Percentiles rank a stretch among this genome's conserved stretches.
These are phyloP conservation scores for Emericellopsis atlantica DNA, from an alignment of 2,329 filamentous ascomycete species.

Conservation along the genomic window DNA sequence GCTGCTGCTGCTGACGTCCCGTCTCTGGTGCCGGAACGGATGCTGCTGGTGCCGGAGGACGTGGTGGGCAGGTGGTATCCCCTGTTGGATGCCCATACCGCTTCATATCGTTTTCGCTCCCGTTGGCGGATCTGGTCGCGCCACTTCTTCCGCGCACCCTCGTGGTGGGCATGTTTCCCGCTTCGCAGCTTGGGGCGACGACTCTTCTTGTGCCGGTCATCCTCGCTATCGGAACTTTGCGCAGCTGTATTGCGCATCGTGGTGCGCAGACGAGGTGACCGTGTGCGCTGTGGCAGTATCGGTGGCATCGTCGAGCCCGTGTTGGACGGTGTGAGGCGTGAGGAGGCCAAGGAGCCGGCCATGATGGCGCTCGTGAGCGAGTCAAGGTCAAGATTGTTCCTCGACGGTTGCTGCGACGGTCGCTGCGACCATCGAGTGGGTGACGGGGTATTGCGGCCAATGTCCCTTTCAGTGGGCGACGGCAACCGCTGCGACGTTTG, in stretches of 20 bases:
- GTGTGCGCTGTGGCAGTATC: constrained; percentile 27
- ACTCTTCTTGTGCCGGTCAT: constrained; percentile 27
- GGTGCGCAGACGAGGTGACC: constrained; percentile 44
- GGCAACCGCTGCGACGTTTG: constrained; percentile 5
- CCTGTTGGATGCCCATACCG: constrained; percentile 72
- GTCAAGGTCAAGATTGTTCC: constrained; percentile 30
- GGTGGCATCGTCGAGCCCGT: constrained; percentile 20
- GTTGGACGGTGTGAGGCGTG: constrained; percentile 32
- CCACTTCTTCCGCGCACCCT: constrained; percentile 66
- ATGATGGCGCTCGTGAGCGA: constrained; percentile 64
- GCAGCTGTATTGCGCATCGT: constrained; percentile 37
- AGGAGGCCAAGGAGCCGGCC: constrained; percentile 59
- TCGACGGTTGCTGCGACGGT: constrained; percentile 12
- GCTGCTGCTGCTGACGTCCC: constrained; percentile 7
- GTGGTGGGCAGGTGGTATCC: constrained; percentile 34
- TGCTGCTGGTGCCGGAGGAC: constrained; percentile 1
- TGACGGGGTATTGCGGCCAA: constrained; percentile 12
- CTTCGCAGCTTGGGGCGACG: constrained; percentile 39
- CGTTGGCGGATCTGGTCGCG: constrained; percentile 58
- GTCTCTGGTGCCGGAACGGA: background rate
- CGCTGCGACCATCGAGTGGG: constrained; percentile 16
- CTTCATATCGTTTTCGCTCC: constrained; percentile 72
- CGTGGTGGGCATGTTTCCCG: constrained; percentile 60
- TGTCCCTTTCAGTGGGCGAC: too few relatives aligned
- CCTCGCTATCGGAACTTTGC: constrained; percentile 32